phyloP scores from a whole-genome alignment of 2,329 filamentous ascomycete species.

The Neofusicoccum laricinum region DNA sequence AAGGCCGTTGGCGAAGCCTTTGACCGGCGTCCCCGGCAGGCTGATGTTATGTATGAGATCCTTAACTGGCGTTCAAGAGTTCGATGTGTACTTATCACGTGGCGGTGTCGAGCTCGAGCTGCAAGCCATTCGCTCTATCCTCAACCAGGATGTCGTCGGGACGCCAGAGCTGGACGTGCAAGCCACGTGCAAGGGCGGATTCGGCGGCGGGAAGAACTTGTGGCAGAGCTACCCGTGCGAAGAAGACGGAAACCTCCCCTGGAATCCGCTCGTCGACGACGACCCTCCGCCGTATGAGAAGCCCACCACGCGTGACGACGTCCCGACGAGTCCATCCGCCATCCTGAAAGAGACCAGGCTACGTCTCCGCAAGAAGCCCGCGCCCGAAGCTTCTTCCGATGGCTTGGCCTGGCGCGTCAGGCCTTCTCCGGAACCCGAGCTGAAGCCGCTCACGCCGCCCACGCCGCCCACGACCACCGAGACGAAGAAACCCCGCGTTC shows the following conservation, averaged over 20 bases:
- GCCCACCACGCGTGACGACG: not conserved
- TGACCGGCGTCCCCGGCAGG: not conserved
- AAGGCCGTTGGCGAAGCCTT: not conserved
- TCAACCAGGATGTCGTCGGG: not conserved
- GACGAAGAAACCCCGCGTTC: not conserved
- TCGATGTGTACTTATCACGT: not conserved
- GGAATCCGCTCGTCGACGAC: not conserved
- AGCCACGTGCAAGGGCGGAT: not conserved
- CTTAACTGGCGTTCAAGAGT: not conserved
- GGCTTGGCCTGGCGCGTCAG: not conserved
- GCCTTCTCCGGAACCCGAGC: not conserved
- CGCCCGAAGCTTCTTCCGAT: not conserved
- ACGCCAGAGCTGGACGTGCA: not conserved
- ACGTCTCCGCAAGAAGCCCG: not conserved
- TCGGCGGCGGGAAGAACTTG: not conserved
- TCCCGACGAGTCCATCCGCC: not conserved
- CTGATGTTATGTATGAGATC: not conserved
- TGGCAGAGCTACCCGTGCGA: constrained; percentile 2
- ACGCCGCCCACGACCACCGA: not conserved
- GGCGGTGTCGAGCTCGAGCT: not conserved
- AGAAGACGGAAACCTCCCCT: not conserved
- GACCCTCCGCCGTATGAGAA: not conserved
- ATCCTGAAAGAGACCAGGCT: not conserved
- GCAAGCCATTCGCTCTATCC: not conserved
- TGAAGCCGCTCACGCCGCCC: not conserved